A percentile compares a stretch with the other conserved stretches of the same genome.
Evolutionary conservation across 768 basidiomycete species (phyloP).

Genomic region (Tephrocybe sp.): DNA sequence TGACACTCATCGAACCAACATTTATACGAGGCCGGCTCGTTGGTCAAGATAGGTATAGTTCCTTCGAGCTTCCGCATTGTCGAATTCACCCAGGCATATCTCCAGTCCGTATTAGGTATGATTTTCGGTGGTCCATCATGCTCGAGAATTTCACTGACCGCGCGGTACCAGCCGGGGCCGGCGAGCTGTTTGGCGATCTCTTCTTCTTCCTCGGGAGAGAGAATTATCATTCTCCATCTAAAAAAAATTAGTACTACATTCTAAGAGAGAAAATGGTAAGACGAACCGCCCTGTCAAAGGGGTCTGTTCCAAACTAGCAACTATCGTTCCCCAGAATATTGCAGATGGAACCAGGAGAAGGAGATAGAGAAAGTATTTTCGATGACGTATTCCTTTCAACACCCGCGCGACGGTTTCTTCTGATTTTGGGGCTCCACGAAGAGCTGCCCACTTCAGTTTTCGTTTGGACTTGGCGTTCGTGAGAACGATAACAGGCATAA

Average conservation of each 20-base stretch:
- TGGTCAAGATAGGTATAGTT: slow-evolving; percentile 66
- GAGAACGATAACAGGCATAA: slow-evolving; percentile 68
- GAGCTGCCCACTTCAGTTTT: slow-evolving; percentile 49
- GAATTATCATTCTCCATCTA: slow-evolving; percentile 87
- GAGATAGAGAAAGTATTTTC: slow-evolving; percentile 49
- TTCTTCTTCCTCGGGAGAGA: slow-evolving; percentile 93
- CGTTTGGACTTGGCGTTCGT: slow-evolving; percentile 53
- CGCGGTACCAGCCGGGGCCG: slow-evolving; percentile 84
- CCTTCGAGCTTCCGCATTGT: slow-evolving; percentile 78
- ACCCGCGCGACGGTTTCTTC: slow-evolving; percentile 52
- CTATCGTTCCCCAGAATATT: slow-evolving; percentile 66
- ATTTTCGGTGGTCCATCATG: slow-evolving; percentile 60
- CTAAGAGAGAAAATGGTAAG: background rate
- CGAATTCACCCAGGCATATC: slow-evolving; percentile 81
- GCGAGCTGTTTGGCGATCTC: slow-evolving; percentile 80
- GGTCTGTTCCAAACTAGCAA: slow-evolving; percentile 75
- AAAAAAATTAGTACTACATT: slow-evolving; percentile 4
- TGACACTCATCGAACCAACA: slow-evolving; percentile 55
- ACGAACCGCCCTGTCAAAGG: slow-evolving; percentile 84
- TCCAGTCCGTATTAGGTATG: slow-evolving; percentile 82
- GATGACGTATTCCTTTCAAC: slow-evolving; percentile 47
- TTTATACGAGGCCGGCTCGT: slow-evolving; percentile 53
- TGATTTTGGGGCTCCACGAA: slow-evolving; percentile 49
- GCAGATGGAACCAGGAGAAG: slow-evolving; percentile 61
- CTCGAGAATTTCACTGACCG: slow-evolving; percentile 78